phyloP scores from a whole-genome alignment of 768 basidiomycete species.

The Leucosporidium scottii region DNA sequence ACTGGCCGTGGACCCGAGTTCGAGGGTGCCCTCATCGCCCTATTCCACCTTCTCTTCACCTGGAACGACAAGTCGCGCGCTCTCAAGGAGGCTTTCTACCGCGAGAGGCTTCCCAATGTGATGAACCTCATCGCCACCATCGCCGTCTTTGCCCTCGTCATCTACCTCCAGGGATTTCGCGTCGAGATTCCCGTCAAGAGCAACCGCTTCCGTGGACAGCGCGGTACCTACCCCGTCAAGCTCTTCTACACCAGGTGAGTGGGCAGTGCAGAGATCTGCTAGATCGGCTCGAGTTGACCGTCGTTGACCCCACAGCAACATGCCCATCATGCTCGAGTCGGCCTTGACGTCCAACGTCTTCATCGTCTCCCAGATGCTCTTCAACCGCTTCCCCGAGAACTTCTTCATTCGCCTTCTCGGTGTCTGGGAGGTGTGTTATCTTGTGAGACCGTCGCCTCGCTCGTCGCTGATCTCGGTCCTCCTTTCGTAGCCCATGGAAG shows the following conservation, averaged over 20 bases:
- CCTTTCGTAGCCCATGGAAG: constrained; percentile 69
- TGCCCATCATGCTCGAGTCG: constrained; percentile 83
- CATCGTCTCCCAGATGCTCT: constrained; percentile 93
- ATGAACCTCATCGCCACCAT: constrained; percentile 95
- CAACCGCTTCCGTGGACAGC: constrained; percentile 91
- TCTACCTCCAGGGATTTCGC: constrained; percentile 97
- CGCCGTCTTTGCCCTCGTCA: constrained; percentile 85
- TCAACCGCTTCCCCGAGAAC: constrained; percentile 81
- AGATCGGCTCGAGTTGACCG: too few relatives aligned
- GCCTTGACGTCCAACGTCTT: constrained; percentile 91
- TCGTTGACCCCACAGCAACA: not conserved
- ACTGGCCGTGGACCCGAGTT: constrained; percentile 97
- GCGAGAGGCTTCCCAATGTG: constrained; percentile 90
- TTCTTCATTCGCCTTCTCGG: constrained; percentile 82
- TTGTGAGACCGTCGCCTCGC: not conserved
- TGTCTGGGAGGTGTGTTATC: constrained; percentile 81
- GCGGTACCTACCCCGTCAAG: constrained; percentile 92
- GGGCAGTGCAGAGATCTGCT: too few relatives aligned
- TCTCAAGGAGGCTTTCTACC: constrained; percentile 95
- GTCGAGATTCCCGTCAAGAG: constrained; percentile 98
- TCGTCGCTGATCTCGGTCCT: not conserved
- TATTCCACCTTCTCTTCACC: constrained; percentile 96
- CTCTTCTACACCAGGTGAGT: constrained; percentile 84
- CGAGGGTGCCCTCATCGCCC: constrained; percentile 88
- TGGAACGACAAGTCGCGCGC: constrained; percentile 98